phyloP scores from a whole-genome alignment of 345 rosid genomes.

The rapeseed (Brassica napus) region DNA sequence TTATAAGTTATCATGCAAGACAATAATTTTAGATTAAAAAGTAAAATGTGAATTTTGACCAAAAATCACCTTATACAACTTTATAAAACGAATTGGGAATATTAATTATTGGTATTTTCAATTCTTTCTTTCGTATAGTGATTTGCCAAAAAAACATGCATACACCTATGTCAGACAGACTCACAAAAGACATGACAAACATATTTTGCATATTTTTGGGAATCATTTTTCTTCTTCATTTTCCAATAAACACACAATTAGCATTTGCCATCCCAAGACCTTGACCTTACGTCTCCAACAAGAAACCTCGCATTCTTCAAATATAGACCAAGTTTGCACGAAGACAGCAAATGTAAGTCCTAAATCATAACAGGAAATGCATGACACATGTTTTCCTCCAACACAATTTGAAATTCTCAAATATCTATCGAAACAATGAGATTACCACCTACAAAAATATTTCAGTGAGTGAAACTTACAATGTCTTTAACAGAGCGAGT shows the following conservation, averaged over 20 bases:
- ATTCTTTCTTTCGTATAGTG: neutral
- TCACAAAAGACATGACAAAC: constrained; percentile 24
- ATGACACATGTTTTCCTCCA: neutral
- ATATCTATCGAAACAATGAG: constrained; percentile 6
- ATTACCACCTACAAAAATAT: no score
- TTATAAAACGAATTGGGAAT: neutral
- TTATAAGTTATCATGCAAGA: no score
- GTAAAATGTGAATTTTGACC: no score
- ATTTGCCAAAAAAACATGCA: neutral
- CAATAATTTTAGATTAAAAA: no score
- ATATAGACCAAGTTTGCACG: neutral
- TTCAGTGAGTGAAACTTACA: neutral
- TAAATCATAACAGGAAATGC: constrained; percentile 11
- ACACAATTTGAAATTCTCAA: neutral
- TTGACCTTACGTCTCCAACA: neutral
- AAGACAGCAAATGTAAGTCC: constrained; percentile 18
- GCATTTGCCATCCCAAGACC: constrained; percentile 22
- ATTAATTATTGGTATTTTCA: neutral
- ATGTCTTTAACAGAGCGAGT: constrained; percentile 28
- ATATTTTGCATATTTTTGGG: constrained; percentile 3
- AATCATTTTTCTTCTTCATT: constrained; percentile 1
- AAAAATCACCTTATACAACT: no score
- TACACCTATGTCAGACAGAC: constrained; percentile 5
- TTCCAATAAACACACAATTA: constrained; percentile 18
- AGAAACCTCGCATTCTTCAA: constrained; percentile 3